phyloP scores from a whole-genome alignment of 768 basidiomycete genomes.

The Phallus indusiatus region DNA sequence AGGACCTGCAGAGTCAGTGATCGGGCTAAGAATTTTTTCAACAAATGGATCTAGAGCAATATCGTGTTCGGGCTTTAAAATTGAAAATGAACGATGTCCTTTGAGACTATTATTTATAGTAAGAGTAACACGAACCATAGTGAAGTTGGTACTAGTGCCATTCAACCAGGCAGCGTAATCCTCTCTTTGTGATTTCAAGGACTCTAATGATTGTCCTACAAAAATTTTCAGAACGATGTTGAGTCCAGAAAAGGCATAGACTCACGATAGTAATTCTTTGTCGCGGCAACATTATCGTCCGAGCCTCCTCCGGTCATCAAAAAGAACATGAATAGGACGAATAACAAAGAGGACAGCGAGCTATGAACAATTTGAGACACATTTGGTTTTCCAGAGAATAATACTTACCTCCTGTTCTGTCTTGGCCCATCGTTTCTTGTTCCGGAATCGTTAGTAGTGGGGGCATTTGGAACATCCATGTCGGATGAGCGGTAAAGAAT shows the following conservation, averaged over 20 bases:
- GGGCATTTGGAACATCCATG: constrained; percentile 8
- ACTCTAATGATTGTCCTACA: constrained; percentile 54
- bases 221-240: constrained; percentile 46
- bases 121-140: constrained; percentile 36
- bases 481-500: background rate
- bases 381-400: background rate
- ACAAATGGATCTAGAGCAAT: constrained; percentile 36
- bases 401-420: constrained; percentile 1
- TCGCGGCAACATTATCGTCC: constrained; percentile 23
- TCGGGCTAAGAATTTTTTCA: constrained; percentile 37
- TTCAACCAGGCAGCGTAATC: constrained; percentile 74
- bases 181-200: constrained; percentile 48
- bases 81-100: constrained; percentile 6
- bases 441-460: constrained; percentile 17
- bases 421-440: constrained; percentile 14
- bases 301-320: constrained; percentile 69
- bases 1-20: constrained; percentile 30
- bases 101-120: background rate
- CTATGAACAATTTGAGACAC: constrained; percentile 35
- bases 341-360: constrained; percentile 63
- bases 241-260: background rate
- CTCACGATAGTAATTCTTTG: constrained; percentile 6
- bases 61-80: constrained; percentile 38
- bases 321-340: constrained; percentile 66
- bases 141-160: constrained; percentile 55